A percentile compares a stretch with the other conserved stretches of the same genome.
Evolutionary conservation across 352 stramenopile genomes (phyloP).

Genomic region (Pythium guiyangense): DNA sequence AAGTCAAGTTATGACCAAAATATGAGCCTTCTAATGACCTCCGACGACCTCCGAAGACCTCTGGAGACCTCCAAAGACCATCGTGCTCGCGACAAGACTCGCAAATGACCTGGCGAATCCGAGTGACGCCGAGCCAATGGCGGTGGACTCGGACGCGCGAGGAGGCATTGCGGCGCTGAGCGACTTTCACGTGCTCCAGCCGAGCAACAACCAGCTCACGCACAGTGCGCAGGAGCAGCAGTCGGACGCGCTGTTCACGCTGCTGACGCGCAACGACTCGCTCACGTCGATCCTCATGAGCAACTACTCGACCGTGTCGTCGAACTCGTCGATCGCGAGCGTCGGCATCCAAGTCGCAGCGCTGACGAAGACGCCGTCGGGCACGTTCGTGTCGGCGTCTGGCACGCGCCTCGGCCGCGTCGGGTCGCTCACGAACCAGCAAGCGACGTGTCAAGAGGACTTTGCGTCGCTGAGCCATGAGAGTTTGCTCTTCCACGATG

Average conservation of each 20-base stretch:
- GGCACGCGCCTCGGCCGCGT: not conserved
- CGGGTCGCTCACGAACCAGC: constrained; percentile 7
- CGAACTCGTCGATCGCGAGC: constrained; percentile 14
- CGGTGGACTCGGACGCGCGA: not conserved
- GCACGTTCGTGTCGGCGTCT: constrained; percentile 6
- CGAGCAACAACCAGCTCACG: constrained; percentile 9
- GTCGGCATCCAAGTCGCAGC: constrained; percentile 13
- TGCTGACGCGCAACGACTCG: constrained; percentile 10
- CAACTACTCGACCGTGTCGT: constrained; percentile 15
- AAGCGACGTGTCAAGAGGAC: not conserved
- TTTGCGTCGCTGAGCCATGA: constrained; percentile 9
- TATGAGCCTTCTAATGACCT: too few species aligned
- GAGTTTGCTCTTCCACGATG: constrained; percentile 11
- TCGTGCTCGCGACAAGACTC: too few species aligned
- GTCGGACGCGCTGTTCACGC: constrained; percentile 3
- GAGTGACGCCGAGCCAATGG: not conserved
- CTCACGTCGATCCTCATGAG: constrained; percentile 10
- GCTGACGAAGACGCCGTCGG: constrained; percentile 8
- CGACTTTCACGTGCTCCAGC: not conserved
- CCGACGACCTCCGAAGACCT: too few species aligned
- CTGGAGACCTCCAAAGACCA: too few species aligned
- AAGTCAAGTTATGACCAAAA: not conserved
- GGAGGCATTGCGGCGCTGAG: constrained; percentile 1
- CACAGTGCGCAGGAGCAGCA: not conserved
- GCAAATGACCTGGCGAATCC: too few species aligned